Evolutionary conservation across 2,329 filamentous ascomycete species (phyloP), one percentile per base, ranked within the genome.

Genomic region (Dactylella cylindrospora): DNA sequence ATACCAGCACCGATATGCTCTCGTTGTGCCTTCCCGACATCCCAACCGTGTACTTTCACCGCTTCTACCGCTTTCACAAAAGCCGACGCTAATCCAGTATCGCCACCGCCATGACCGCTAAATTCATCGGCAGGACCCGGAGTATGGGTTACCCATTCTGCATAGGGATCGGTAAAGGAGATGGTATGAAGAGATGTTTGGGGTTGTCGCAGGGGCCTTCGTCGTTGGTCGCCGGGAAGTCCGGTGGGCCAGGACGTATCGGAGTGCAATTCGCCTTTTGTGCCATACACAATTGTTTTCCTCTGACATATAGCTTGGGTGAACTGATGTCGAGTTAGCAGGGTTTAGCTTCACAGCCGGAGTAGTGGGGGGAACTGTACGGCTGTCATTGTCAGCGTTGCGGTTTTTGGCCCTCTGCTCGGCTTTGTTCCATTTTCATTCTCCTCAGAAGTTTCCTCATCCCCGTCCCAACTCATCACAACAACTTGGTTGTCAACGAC

Each of bases 401-500:
- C 91, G 12, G 85, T 89, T 75, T 97, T 97, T 35, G 88, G 82
- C 1, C 82, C 82, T 19, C 83, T 77, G 45, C 73, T 72, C 38
- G 68, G 73, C 9, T 22, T 1, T 8, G 5, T 53, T 44, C 67
- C 33, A 36, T 64, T 41, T 44, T 67, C 33, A 36, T 64, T 41
- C 15, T 54, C 57, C 25, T 36, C 19, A 10, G 50, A 17, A 20
- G 52, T 2, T 61, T 66, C 64, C 55, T 67, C 36, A 60, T 87
- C 84, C 36, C 94, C 88, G 9, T 90, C 85, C 90, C 91, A 97
- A 3, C 80, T 83, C 46, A 97, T 82, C 0, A 86, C 91, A 15
- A 97, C 93, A 20, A 85, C 80, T 72, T 97, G 91, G 69, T 97
- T 89, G 72, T 98, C 93, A 69, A 84, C 88, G 33, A 97, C 93